Base-by-base conservation (phyloP, 2,329 filamentous ascomycete genomes). In the Graphilbum ipis-grandicollis region DNA sequence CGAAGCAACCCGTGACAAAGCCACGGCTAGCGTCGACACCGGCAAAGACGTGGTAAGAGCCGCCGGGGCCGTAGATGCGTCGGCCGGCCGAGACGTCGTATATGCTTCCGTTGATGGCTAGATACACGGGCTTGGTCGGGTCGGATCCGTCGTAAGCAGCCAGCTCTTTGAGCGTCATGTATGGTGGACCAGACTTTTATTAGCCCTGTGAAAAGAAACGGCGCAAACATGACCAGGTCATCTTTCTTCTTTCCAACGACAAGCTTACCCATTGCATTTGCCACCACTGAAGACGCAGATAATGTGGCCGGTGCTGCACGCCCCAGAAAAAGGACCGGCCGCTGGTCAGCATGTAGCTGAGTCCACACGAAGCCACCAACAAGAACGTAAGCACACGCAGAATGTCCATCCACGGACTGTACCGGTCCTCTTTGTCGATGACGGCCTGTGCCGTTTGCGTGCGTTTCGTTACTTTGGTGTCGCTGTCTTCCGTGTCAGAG, bases 1-100 rank as follows among this genome's bases (percentile, higher is more conserved):
- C 62, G 60, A 98, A 98, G 56, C 90, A 98, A 15, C 83, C 84
- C 2, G 90, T 96, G 9, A 98, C 75, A 56, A 85, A 98, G 17
- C 78, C 84, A 34, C 90, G 78, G 13, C 80, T 75, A 25, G 88
- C 86, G 57, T 98, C 90, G 43, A 68, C 68, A 42, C 88, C 90
- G 0, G 85, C 73, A 56, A 98, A 93, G 59, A 79, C 77, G 50
- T 76, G 68, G 64, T 98, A 98, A 28, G 74, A 75, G 5, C 86
- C 90, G 21, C 84, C 85, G 0, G 86, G 78, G 1, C 82, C 82
- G 61, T 90, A 90, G 57, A 79, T 62, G 55, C 68, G 56, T 47
- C 71, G 65, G 37, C 75, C 75, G 22, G 66, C 58, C n/a, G 71
- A 71, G 30, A 92, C 83, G 56, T 92, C 83, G 66, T 79, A 90